A percentile compares a stretch with the other conserved stretches of the same genome.
Conservation (phyloP, 1,284 basidiomycete species). For the Sparassis latifolia region DNA sequence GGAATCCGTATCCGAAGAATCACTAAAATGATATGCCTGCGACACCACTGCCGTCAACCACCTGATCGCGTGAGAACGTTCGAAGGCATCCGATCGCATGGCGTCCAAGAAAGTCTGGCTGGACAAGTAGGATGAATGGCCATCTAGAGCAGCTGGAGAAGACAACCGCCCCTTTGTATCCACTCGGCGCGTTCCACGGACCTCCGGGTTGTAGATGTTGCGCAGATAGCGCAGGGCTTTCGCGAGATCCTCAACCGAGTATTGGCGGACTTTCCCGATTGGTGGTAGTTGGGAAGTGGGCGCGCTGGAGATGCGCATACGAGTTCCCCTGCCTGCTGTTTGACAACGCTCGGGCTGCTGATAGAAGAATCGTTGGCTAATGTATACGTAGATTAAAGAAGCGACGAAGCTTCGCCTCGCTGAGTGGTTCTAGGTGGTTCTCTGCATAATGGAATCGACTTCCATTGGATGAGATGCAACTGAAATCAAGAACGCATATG, state of each 20-base stretch:
- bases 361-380: background rate
- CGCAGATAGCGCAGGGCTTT: conserved; percentile 35
- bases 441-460: background rate
- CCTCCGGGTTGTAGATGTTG: conserved; percentile 39
- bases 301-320: conserved; percentile 4
- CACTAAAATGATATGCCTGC: conserved; percentile 14
- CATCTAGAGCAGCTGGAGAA: background rate
- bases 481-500: background rate
- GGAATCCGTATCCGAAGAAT: conserved; percentile 7
- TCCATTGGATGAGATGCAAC: background rate
- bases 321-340: conserved; percentile 8
- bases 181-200: conserved; percentile 33
- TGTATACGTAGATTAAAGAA: background rate
- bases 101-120: conserved; percentile 7
- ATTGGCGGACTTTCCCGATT: conserved; percentile 18
- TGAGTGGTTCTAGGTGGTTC: background rate
- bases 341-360: background rate
- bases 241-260: conserved; percentile 20
- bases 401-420: background rate
- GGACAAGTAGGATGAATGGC: background rate
- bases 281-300: conserved; percentile 25
- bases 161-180: background rate
- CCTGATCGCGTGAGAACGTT: conserved; percentile 56
- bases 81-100: conserved; percentile 65
- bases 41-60: conserved; percentile 63